Evolutionary conservation across 2,329 filamentous ascomycete species (phyloP), one percentile per base, ranked within the genome.

Genomic region (Amauroascus niger): DNA sequence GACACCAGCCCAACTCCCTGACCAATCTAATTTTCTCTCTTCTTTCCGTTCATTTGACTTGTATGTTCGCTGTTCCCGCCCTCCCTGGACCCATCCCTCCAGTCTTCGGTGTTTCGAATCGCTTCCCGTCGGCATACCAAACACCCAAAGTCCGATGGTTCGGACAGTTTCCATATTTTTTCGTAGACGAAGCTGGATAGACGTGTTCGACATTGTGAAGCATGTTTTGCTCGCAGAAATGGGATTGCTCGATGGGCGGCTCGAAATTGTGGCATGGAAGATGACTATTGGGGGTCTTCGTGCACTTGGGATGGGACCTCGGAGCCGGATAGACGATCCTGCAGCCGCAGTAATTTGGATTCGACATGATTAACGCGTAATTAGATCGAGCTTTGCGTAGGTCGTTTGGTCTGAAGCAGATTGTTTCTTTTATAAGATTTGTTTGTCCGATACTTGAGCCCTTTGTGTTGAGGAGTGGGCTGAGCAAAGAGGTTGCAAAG

Each of bases 281-380:
- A n/a, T n/a, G n/a, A n/a, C n/a, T n/a, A n/a, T n/a, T n/a, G n/a
- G n/a, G n/a, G n/a, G n/a, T n/a, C n/a, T n/a, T n/a, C n/a, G n/a
- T n/a, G n/a, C n/a, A n/a, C n/a, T n/a, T n/a, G n/a, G n/a, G n/a
- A n/a, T n/a, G n/a, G n/a, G n/a, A n/a, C n/a, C n/a, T n/a, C n/a
- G n/a, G n/a, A n/a, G n/a, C n/a, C n/a, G n/a, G n/a, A n/a, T n/a
- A n/a, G n/a, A 48, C 45, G 33, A 48, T 48, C 45, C 18, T 48
- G 26, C 45, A 48, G 26, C 45, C 45, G 28, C 45, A 48, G 45
- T n/a, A 48, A 48, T 48, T 48, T 16, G 45, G 45, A 48, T 48
- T 48, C 26, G 45, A 32, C 45, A 48, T 48, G 45, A 32, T 32
- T 26, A 48, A n/a, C 2, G 28, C 24, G n/a, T 32, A 48, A 16